Percentiles rank a stretch among this genome's conserved stretches.
Evolutionary conservation across 2,329 filamentous ascomycete genomes (phyloP).

Genomic region (Fusarium sp.): DNA sequence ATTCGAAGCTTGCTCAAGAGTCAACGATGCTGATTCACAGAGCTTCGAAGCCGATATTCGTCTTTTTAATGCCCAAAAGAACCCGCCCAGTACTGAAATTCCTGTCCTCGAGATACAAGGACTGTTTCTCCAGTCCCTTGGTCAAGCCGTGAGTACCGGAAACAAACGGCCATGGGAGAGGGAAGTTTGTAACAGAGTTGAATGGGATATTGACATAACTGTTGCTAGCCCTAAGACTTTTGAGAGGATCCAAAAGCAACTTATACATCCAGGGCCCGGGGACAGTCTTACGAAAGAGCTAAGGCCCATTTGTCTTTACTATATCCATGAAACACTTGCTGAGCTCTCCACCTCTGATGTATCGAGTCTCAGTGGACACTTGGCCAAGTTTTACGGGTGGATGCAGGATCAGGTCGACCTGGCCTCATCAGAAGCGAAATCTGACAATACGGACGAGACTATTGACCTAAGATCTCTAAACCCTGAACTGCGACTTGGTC

Average conservation of each 20-base stretch:
- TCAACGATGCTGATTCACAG: background rate
- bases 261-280: background rate
- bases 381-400: background rate
- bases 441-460: background rate
- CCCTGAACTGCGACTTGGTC: background rate
- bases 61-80: background rate
- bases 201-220: background rate
- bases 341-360: background rate
- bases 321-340: background rate
- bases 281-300: background rate
- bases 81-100: background rate
- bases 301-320: background rate
- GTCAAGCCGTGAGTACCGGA: background rate
- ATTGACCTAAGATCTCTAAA: background rate
- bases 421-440: fast-evolving
- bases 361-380: background rate
- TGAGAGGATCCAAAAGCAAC: background rate
- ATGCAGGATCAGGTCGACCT: background rate
- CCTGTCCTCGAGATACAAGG: background rate
- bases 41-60: background rate
- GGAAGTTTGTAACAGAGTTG: background rate
- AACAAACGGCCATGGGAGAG: background rate
- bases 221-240: background rate
- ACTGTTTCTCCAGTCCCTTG: background rate
- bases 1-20: background rate